phyloP scores from a whole-genome alignment of 2,329 filamentous ascomycete species.

The Diaporthe capsici region DNA sequence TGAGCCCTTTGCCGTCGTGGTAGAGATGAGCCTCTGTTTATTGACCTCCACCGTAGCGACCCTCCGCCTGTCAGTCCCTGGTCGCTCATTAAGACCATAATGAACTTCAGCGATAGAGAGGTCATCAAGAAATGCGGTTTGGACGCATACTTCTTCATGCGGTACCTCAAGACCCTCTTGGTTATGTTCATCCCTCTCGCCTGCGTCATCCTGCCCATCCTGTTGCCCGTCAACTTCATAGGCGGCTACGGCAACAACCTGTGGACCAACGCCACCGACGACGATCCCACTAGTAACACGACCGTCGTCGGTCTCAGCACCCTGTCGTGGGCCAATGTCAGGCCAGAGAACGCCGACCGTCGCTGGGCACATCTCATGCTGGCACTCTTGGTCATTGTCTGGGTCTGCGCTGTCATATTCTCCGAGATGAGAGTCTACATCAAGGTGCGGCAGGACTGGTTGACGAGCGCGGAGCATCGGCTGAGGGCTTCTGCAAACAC shows the following conservation, averaged over 20 bases:
- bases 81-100: slow-evolving; percentile 70
- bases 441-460: slow-evolving; percentile 91
- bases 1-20: too few species aligned
- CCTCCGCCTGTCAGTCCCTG: slow-evolving; percentile 73
- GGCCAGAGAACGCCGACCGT: slow-evolving; percentile 72
- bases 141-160: slow-evolving; percentile 97
- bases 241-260: slow-evolving; percentile 72
- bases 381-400: slow-evolving; percentile 82
- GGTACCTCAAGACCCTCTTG: slow-evolving; percentile 83
- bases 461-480: slow-evolving; percentile 95
- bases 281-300: slow-evolving; percentile 52
- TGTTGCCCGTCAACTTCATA: slow-evolving; percentile 87
- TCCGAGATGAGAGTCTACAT: slow-evolving; percentile 89
- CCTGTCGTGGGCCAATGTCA: slow-evolving; percentile 91
- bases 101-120: slow-evolving; percentile 80
- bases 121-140: slow-evolving; percentile 96
- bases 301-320: slow-evolving; percentile 78
- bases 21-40: background rate
- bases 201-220: slow-evolving; percentile 82
- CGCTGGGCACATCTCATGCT: slow-evolving; percentile 90
- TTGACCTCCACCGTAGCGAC: slow-evolving; percentile 52
- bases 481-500: slow-evolving; percentile 95
- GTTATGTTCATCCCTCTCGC: slow-evolving; percentile 93
- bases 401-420: slow-evolving; percentile 91
- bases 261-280: slow-evolving; percentile 53